Conservation (phyloP, 2,329 filamentous ascomycete genomes). For the Penicillium hesseltinei region DNA sequence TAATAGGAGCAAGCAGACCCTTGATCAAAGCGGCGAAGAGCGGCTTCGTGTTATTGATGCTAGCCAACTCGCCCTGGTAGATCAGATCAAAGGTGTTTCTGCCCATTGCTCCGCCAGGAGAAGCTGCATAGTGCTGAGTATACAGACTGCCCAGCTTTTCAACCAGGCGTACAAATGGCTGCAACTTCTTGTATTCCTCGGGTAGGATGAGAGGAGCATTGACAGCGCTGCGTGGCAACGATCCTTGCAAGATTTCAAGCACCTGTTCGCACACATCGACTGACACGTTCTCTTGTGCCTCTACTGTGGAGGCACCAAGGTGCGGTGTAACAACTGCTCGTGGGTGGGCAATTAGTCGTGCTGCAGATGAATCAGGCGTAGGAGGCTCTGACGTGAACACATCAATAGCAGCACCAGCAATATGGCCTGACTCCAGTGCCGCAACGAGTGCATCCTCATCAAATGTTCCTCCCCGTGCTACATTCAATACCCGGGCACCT, state of each 20-base stretch:
- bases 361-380: slow-evolving; percentile 59
- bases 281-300: slow-evolving; percentile 81
- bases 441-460: slow-evolving; percentile 71
- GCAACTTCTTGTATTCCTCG: slow-evolving; percentile 73
- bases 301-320: slow-evolving; percentile 73
- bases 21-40: slow-evolving; percentile 77
- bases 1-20: slow-evolving; percentile 69
- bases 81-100: slow-evolving; percentile 71
- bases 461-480: slow-evolving; percentile 76
- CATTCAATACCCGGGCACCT: slow-evolving; percentile 72
- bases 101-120: slow-evolving; percentile 45
- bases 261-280: slow-evolving; percentile 82
- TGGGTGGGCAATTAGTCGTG: slow-evolving; percentile 64
- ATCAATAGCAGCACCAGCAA: slow-evolving; percentile 75
- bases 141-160: slow-evolving; percentile 79
- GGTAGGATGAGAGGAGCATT: slow-evolving; percentile 79
- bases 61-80: slow-evolving; percentile 73
- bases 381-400: slow-evolving; percentile 77
- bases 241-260: slow-evolving; percentile 67
- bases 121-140: slow-evolving; percentile 66
- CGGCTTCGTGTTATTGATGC: slow-evolving; percentile 71
- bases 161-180: slow-evolving; percentile 72
- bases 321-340: slow-evolving; percentile 77
- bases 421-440: slow-evolving; percentile 67
- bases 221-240: slow-evolving; percentile 72